Conservation (phyloP, 2,329 filamentous ascomycete genomes). For the Mollisiaceae sp. region DNA sequence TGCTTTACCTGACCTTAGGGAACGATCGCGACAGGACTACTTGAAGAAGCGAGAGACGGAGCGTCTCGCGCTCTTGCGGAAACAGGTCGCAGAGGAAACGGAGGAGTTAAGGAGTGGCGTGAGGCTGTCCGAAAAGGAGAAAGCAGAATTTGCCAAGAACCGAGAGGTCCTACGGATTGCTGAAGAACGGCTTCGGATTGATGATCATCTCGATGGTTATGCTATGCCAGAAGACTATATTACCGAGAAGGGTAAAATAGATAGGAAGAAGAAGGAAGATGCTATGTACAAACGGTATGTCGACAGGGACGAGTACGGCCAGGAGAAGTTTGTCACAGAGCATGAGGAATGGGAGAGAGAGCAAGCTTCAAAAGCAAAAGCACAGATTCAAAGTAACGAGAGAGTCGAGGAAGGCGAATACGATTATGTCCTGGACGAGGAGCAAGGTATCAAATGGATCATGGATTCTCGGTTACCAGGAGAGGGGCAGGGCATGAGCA, state of each 20-base stretch:
- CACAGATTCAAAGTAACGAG: constrained; percentile 78
- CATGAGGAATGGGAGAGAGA: constrained; percentile 96
- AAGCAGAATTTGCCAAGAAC: constrained; percentile 87
- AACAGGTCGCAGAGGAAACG: constrained; percentile 88
- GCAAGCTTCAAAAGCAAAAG: constrained; percentile 84
- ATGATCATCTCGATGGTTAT: constrained; percentile 92
- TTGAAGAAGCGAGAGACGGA: constrained; percentile 91
- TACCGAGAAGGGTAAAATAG: constrained; percentile 89
- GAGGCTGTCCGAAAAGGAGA: constrained; percentile 76
- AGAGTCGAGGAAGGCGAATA: constrained; percentile 82
- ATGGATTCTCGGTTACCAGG: constrained; percentile 75
- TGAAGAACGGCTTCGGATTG: constrained; percentile 84
- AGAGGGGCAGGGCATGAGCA: constrained; percentile 71
- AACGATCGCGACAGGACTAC: constrained; percentile 89
- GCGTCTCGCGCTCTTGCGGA: constrained; percentile 81
- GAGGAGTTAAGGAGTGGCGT: constrained; percentile 80
- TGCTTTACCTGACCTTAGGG: constrained; percentile 79
- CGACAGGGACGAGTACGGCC: constrained; percentile 83
- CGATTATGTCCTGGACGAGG: constrained; percentile 90
- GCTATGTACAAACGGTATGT: constrained; percentile 90
- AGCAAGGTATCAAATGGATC: constrained; percentile 85
- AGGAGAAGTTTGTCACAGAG: constrained; percentile 90
- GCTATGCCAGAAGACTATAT: constrained; percentile 94
- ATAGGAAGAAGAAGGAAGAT: constrained; percentile 85
- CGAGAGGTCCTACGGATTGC: constrained; percentile 80